Percentiles rank a stretch among this genome's conserved stretches.
Conservation (phyloP, 2,329 filamentous ascomycete species). For the Colletotrichum tofieldiae region DNA sequence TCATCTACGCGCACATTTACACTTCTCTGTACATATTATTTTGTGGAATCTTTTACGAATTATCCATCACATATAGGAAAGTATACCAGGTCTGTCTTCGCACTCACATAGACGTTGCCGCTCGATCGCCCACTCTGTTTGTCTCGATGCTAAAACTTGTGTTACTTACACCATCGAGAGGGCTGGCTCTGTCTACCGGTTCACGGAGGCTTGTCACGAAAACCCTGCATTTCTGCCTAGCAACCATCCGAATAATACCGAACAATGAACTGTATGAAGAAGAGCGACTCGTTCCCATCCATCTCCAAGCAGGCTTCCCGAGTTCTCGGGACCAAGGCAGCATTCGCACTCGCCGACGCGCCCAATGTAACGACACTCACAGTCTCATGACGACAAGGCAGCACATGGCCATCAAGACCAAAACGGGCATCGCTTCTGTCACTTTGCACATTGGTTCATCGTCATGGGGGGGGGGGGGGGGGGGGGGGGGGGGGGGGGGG, state of each 20-base stretch:
- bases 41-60: not conserved
- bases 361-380: slow-evolving; percentile 29
- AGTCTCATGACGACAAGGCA: slow-evolving; percentile 25
- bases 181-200: not conserved
- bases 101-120: no score
- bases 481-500: no score
- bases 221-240: not conserved
- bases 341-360: slow-evolving; percentile 29
- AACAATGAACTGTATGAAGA: not conserved
- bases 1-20: slow-evolving; percentile 9
- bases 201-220: not conserved
- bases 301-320: slow-evolving; percentile 22
- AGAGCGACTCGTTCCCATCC: not conserved
- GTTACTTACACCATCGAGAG: not conserved
- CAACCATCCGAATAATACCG: not conserved
- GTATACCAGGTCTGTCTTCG: not conserved
- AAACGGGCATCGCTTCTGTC: not conserved
- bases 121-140: not conserved
- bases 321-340: slow-evolving; percentile 35
- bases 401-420: not conserved
- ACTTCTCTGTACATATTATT: slow-evolving; percentile 28
- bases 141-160: no score
- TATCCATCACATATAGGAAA: not conserved
- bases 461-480: not conserved
- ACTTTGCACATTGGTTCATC: slow-evolving; percentile 4